Base-by-base conservation (phyloP, 805 yeast species). In the Grigorovia yakushimaensis region DNA sequence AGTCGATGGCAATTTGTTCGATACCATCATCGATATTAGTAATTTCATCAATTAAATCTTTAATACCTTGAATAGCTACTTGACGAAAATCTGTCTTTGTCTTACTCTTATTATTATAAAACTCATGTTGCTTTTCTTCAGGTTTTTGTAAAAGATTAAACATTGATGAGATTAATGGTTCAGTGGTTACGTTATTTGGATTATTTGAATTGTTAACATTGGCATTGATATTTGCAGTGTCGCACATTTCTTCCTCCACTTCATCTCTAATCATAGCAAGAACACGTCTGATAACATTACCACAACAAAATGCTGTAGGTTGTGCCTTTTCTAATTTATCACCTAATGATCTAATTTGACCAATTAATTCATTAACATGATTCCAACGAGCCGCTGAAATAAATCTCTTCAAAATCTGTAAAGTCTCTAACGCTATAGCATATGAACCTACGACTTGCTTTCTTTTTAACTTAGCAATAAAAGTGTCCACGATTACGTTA, bases 11-110 rank as follows among this genome's bases (percentile, higher is more conserved):
- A 81, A 88, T 86, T 49, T 82, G 78, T 65, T 88, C 95, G 39
- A 93, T 82, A 48, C 91, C 91, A 57, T 91, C 98, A 59, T 88
- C 89, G 41, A 86, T 84, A 56, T 84, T 84, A 21, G 84, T 76
- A 47, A 93, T 84, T 66, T 93, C 98, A 65, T 93, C 98, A 47
- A 89, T 80, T 49, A 93, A 73, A 56, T 88, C 96, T 61, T 88
- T 82, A 51, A 93, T 89, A 5, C 95, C 95, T 65, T 91, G 96
- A 49, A 89, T 88, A 27, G 88, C 82, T 30, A 85, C 79, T 13
- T 95, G 85, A 59, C 95, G 78, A 60, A 84, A 74, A 62, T 88
- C 96, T 27, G 68, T 69, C 50, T 66, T 60, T 43, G 60, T 64
- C 52, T 48, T 54, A 39, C 42, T 46, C 17, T 41, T 44, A 42